Evolutionary conservation across 2,329 filamentous ascomycete species (phyloP).

Genomic region (Rhynchosporium graminicola): DNA sequence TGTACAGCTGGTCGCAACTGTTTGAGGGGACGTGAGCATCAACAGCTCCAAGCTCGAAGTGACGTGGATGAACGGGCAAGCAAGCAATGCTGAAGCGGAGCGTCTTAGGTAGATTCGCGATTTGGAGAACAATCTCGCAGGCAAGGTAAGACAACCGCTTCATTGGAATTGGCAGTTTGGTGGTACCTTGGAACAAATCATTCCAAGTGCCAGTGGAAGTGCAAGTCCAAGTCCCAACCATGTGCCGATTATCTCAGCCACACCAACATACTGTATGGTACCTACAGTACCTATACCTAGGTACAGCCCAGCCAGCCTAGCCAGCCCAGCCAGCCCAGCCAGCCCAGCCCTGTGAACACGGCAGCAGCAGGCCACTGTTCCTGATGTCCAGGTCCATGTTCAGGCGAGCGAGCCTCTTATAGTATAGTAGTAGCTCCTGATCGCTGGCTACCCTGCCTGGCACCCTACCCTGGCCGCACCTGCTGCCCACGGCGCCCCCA

Average conservation of each 20-base stretch:
- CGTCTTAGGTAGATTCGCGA: too few relatives aligned
- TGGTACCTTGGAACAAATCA: neutral
- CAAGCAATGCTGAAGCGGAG: neutral
- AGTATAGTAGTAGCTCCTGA: too few relatives aligned
- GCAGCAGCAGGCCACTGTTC: neutral
- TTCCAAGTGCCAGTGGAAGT: neutral
- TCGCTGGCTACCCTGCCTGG: too few relatives aligned
- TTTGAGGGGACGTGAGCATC: neutral
- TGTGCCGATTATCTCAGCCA: too few relatives aligned
- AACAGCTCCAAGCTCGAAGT: neutral
- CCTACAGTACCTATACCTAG: too few relatives aligned
- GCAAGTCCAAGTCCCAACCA: neutral
- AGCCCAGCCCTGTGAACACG: conserved; percentile 1
- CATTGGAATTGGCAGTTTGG: neutral
- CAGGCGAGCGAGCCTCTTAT: too few relatives aligned
- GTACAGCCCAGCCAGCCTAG: too few relatives aligned
- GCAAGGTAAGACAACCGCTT: neutral
- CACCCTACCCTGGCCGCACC: too few relatives aligned
- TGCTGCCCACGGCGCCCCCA: too few relatives aligned
- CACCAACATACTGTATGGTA: too few relatives aligned
- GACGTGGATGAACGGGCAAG: neutral
- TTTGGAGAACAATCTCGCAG: too few relatives aligned
- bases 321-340: neutral
- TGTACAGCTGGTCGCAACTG: neutral
- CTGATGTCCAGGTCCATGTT: too few relatives aligned